These are phyloP conservation scores for Lyophyllum shimeji DNA, from an alignment of 768 basidiomycete species.

Conservation along the genomic window DNA sequence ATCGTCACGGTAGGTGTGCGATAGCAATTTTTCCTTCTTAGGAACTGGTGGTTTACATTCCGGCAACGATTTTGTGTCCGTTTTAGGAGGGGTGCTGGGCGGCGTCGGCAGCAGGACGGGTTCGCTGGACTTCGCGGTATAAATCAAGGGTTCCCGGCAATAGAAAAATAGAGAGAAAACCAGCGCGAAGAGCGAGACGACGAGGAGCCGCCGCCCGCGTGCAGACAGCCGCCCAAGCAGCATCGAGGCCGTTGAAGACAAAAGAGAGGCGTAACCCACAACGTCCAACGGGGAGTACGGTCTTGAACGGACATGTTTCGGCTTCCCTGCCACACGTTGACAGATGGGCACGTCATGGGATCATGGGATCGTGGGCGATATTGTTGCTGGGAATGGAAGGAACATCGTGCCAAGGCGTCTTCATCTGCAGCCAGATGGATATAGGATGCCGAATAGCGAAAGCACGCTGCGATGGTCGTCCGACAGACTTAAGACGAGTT, in stretches of 20 bases:
- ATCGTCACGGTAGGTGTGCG: constrained; percentile 34
- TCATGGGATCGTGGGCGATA: not conserved
- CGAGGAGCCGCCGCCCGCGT: constrained; percentile 10
- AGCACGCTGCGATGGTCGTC: not conserved
- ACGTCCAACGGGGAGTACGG: not conserved
- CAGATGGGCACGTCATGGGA: constrained; percentile 1
- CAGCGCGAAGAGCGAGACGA: constrained; percentile 11
- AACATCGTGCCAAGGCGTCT: not conserved
- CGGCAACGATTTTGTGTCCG: not conserved
- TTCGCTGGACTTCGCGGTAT: not conserved
- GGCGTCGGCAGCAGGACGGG: not conserved
- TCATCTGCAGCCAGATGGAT: too few species aligned
- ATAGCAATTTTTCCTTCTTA: constrained; percentile 18
- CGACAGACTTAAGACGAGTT: too few species aligned
- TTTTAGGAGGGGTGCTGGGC: not conserved
- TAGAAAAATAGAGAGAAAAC: constrained; percentile 15
- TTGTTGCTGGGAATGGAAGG: not conserved
- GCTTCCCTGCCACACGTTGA: not conserved
- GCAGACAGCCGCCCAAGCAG: constrained; percentile 4
- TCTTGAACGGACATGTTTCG: not conserved
- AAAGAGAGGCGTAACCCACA: not conserved
- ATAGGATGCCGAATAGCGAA: not conserved
- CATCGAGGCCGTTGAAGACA: constrained; percentile 1
- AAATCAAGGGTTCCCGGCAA: constrained; percentile 5
- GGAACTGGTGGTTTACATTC: not conserved